These are phyloP conservation scores for Russula ochroleuca DNA, from an alignment of 768 basidiomycete genomes.

Conservation along the genomic window DNA sequence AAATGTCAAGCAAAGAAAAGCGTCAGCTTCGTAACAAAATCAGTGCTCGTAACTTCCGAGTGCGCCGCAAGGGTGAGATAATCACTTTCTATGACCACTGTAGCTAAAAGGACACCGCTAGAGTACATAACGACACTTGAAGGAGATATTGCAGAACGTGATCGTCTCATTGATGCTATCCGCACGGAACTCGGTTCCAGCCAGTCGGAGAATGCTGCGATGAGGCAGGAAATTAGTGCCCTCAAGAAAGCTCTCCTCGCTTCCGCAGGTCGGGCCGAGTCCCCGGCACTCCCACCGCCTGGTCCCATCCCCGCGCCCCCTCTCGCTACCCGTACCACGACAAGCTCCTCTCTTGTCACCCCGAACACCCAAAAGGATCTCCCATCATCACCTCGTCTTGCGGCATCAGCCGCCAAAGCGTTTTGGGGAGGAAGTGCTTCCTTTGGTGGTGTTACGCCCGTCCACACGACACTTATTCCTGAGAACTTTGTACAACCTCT, in stretches of 20 bases:
- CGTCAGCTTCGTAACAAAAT: constrained; percentile 96
- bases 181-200: constrained; percentile 76
- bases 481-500: constrained; percentile 37
- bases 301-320: constrained; percentile 36
- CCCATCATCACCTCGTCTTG: constrained; percentile 55
- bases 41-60: constrained; percentile 89
- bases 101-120: constrained; percentile 31
- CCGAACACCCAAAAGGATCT: constrained; percentile 79
- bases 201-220: constrained; percentile 75
- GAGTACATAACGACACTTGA: constrained; percentile 96
- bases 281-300: constrained; percentile 45
- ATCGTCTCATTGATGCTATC: constrained; percentile 84
- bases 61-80: constrained; percentile 79
- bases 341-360: constrained; percentile 41
- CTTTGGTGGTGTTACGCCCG: constrained; percentile 69
- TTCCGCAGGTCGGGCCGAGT: constrained; percentile 47
- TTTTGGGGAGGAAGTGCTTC: constrained; percentile 81
- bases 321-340: constrained; percentile 26
- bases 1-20: constrained; percentile 95
- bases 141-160: constrained; percentile 88
- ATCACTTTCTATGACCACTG: background rate
- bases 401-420: constrained; percentile 35
- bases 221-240: constrained; percentile 69
- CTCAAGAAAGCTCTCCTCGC: constrained; percentile 74
- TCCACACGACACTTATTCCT: constrained; percentile 80